These are phyloP conservation scores for Diphasiastrum complanatum DNA, from an alignment of 83 land plant genomes.

Conservation along the genomic window DNA sequence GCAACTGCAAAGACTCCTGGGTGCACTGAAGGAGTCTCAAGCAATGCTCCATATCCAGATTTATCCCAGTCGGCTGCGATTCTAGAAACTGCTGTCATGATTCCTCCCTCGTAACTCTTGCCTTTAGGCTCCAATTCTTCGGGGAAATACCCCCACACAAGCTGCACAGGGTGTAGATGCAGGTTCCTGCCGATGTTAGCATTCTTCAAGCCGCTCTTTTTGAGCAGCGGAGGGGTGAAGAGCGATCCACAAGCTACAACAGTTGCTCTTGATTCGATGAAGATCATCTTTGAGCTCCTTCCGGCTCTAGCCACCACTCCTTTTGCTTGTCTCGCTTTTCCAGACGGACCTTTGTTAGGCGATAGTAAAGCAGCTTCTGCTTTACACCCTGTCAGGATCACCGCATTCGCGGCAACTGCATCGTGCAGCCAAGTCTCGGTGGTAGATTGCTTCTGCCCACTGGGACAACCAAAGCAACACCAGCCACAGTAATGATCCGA, in stretches of 20 bases:
- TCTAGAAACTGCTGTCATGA: slow-evolving; percentile 56
- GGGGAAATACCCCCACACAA: slow-evolving; percentile 73
- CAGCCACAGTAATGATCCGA: slow-evolving; percentile 71
- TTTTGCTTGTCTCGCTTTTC: slow-evolving; percentile 37
- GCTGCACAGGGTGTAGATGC: slow-evolving; percentile 61
- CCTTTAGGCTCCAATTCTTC: slow-evolving; percentile 32
- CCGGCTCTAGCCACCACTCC: background rate
- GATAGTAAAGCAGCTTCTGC: slow-evolving; percentile 30
- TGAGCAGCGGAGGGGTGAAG: slow-evolving; percentile 48
- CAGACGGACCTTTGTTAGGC: slow-evolving; percentile 7
- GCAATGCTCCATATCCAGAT: slow-evolving; percentile 38
- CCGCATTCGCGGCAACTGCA: slow-evolving; percentile 52
- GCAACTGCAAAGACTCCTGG: slow-evolving; percentile 55
- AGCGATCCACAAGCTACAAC: slow-evolving; percentile 70
- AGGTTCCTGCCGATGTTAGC: slow-evolving; percentile 56
- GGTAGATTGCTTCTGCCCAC: slow-evolving; percentile 54
- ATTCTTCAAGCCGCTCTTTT: slow-evolving; percentile 57
- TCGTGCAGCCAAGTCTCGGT: slow-evolving; percentile 80
- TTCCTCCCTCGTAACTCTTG: slow-evolving; percentile 65
- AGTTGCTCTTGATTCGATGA: slow-evolving; percentile 51
- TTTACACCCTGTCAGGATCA: slow-evolving; percentile 44
- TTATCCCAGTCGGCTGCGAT: slow-evolving; percentile 6
- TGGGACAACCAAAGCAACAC: slow-evolving; percentile 67
- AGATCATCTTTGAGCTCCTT: slow-evolving; percentile 20
- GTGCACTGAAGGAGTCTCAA: slow-evolving; percentile 60